Conservation (phyloP, 2,329 filamentous ascomycete species). For the Malbranchea zuffiana region DNA sequence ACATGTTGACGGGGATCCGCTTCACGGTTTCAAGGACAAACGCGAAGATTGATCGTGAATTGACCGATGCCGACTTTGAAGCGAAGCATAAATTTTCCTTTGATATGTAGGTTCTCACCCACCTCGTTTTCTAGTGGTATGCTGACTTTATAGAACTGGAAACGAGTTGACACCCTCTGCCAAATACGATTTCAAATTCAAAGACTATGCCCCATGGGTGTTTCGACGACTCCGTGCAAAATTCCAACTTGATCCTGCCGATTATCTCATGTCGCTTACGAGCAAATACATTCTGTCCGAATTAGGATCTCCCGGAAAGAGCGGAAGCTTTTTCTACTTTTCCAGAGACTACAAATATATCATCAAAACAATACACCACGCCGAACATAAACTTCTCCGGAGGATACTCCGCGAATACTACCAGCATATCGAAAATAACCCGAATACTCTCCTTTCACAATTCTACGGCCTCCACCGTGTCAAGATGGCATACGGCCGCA, state of each 20-base stretch:
- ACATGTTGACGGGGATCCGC: conserved; percentile 97
- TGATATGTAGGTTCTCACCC: conserved; percentile 61
- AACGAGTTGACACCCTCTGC: conserved; percentile 95
- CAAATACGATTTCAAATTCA: conserved; percentile 99
- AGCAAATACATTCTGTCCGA: conserved; percentile 98
- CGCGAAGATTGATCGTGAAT: conserved; percentile 82
- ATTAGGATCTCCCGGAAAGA: conserved; percentile 92
- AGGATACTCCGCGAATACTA: conserved; percentile 73
- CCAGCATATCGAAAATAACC: conserved; percentile 80
- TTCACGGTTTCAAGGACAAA: conserved; percentile 95
- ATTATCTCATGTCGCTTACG: conserved; percentile 95
- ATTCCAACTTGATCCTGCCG: conserved; percentile 87
- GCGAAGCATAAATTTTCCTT: conserved; percentile 97
- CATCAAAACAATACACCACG: conserved; percentile 98
- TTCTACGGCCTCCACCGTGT: conserved; percentile 96
- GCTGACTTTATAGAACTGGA: conserved; percentile 56
- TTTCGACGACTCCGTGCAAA: conserved; percentile 81
- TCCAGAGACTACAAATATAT: conserved; percentile 99
- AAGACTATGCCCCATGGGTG: conserved; percentile 99
- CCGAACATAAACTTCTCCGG: conserved; percentile 50
- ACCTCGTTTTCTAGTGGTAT: conserved; percentile 4
- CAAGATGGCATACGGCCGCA: conserved; percentile 95
- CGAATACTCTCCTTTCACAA: conserved; percentile 91
- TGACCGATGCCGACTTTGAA: conserved; percentile 86
- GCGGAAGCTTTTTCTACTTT: conserved; percentile 99